phyloP scores from a whole-genome alignment of 768 basidiomycete genomes.

The Mycena polygramma region DNA sequence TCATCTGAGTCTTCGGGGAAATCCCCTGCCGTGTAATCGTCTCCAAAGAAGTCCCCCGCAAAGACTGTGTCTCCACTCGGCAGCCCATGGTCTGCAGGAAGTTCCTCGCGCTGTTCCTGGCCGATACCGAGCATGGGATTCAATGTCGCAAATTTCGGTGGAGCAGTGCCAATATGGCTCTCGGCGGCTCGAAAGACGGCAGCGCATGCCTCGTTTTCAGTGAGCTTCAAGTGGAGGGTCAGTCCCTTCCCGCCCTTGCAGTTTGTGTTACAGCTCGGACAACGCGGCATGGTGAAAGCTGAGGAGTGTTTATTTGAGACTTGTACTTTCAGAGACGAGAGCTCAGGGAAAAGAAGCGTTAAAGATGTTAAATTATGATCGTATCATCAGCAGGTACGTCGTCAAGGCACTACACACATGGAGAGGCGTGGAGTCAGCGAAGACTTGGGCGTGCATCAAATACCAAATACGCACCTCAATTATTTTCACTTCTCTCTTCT shows the following conservation, averaged over 20 bases:
- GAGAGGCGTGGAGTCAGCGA: background rate
- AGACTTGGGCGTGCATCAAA: background rate
- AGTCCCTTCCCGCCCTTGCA: conserved; percentile 5
- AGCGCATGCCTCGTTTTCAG: conserved; percentile 1
- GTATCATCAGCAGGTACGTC: conserved; percentile 4
- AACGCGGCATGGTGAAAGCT: background rate
- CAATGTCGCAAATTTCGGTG: background rate
- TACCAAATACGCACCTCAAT: background rate
- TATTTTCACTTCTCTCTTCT: background rate
- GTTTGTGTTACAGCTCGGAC: conserved; percentile 3
- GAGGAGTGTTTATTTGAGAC: background rate
- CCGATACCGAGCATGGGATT: background rate
- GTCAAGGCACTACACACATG: conserved; percentile 1
- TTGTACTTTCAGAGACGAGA: too few species aligned
- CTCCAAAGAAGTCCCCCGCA: background rate
- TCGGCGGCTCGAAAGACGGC: conserved; percentile 14
- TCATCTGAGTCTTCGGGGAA: background rate
- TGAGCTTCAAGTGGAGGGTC: conserved; percentile 10
- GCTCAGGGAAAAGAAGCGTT: background rate
- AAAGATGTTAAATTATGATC: background rate
- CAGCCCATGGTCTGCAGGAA: background rate
- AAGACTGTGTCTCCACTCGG: background rate
- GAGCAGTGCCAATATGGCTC: background rate
- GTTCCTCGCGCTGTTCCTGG: background rate
- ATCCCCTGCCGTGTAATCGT: background rate